A percentile compares a stretch with the other conserved stretches of the same genome.
phyloP scores from a whole-genome alignment of 2,329 filamentous ascomycete species.

The Paraconiothyrium brasiliense region DNA sequence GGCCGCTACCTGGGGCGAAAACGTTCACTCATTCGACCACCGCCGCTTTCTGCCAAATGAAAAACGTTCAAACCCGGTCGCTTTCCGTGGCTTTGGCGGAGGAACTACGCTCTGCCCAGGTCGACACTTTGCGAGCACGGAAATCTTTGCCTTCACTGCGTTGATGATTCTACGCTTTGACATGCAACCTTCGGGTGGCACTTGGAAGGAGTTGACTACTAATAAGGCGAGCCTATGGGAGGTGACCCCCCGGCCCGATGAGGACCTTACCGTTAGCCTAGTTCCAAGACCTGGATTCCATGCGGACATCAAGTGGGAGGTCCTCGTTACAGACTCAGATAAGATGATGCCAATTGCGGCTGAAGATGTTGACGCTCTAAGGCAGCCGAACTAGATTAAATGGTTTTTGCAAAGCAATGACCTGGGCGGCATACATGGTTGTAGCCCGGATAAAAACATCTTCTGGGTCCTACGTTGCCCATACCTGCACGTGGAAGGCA shows the following conservation, averaged over 20 bases:
- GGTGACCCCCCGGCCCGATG: slow-evolving; percentile 19
- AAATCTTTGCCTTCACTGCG: slow-evolving; percentile 37
- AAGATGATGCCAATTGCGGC: slow-evolving; percentile 14
- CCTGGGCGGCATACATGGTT: too few relatives aligned
- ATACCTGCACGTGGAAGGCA: too few relatives aligned
- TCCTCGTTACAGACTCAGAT: slow-evolving; percentile 17
- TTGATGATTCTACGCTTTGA: slow-evolving; percentile 42
- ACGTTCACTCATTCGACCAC: slow-evolving; percentile 44
- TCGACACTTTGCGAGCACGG: slow-evolving; percentile 42
- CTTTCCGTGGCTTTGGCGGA: slow-evolving; percentile 41
- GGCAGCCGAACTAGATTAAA: background rate
- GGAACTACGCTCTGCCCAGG: slow-evolving; percentile 43
- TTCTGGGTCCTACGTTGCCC: too few relatives aligned
- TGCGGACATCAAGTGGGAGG: slow-evolving; percentile 21
- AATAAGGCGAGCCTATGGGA: slow-evolving; percentile 23
- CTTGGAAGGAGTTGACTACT: slow-evolving; percentile 24
- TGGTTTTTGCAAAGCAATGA: too few relatives aligned
- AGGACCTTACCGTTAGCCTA: slow-evolving; percentile 21
- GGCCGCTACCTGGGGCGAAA: slow-evolving; percentile 22
- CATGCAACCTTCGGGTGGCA: slow-evolving; percentile 24
- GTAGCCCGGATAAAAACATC: too few relatives aligned
- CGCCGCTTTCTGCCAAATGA: slow-evolving; percentile 38
- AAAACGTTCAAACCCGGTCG: slow-evolving; percentile 23
- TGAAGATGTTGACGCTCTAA: slow-evolving; percentile 14
- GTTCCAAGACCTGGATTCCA: slow-evolving; percentile 6